These are phyloP conservation scores for Vitis cinerea DNA, from an alignment of 164 flowering plant genomes.

Conservation along the genomic window DNA sequence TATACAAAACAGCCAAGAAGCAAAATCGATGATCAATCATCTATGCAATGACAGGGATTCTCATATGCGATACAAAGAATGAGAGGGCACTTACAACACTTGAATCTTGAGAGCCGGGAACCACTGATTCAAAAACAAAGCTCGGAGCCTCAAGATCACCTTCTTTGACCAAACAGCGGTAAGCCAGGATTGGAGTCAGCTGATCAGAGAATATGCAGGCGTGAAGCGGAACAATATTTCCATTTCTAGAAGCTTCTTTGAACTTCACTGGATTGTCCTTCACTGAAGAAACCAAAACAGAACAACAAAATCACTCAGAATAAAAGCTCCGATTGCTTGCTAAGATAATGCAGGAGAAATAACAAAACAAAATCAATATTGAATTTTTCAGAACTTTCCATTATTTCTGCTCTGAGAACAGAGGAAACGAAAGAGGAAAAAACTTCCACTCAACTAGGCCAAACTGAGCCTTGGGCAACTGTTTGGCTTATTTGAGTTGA, in stretches of 20 bases:
- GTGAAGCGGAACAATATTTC: conserved; percentile 69
- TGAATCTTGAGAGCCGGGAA: conserved; percentile 45
- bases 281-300: conserved; percentile 18
- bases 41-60: too few relatives aligned
- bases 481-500: not conserved
- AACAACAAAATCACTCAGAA: not conserved
- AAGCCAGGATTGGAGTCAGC: conserved; percentile 82
- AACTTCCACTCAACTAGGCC: not conserved
- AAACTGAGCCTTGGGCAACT: not conserved
- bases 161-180: conserved; percentile 81
- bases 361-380: not conserved
- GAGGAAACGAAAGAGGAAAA: too few relatives aligned
- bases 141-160: conserved; percentile 84
- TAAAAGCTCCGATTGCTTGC: not conserved
- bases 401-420: too few relatives aligned
- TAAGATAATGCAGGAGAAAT: not conserved
- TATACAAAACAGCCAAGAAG: too few relatives aligned
- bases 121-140: conserved; percentile 78
- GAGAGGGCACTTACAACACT: conserved; percentile 39
- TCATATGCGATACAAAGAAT: not conserved
- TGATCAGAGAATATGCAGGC: conserved; percentile 77
- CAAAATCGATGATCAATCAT: too few relatives aligned
- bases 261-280: conserved; percentile 38
- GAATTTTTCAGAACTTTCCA: too few relatives aligned
- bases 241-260: conserved; percentile 54